These are phyloP conservation scores for Globisporangium lucens DNA, from an alignment of 352 stramenopile species.

Conservation along the genomic window DNA sequence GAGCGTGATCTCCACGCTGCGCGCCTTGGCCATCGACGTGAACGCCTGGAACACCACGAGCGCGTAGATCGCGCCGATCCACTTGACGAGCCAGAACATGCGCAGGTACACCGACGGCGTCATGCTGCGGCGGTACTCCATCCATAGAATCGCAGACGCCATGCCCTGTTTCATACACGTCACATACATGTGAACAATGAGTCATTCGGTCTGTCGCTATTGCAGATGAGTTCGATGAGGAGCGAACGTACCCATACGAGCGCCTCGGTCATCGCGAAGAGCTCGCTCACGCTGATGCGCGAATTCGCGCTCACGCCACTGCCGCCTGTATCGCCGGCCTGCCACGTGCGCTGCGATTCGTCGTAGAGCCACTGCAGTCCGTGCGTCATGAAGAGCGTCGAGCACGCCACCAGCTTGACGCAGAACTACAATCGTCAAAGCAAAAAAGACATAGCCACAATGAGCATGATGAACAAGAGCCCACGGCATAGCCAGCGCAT, in stretches of 20 bases:
- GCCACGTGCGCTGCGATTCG: constrained; percentile 32
- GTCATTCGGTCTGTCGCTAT: background rate
- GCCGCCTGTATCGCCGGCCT: background rate
- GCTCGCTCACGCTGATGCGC: constrained; percentile 28
- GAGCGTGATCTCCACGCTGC: constrained; percentile 5
- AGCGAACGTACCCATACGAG: constrained; percentile 49
- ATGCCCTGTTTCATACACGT: constrained; percentile 25
- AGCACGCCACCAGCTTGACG: constrained; percentile 50
- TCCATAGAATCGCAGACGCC: constrained; percentile 59
- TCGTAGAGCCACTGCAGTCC: constrained; percentile 45
- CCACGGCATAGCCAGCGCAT: background rate
- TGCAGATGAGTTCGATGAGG: background rate
- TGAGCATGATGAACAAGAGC: background rate
- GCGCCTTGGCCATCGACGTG: background rate
- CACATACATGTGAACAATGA: background rate
- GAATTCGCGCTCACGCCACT: constrained; percentile 21
- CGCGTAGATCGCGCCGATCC: constrained; percentile 42
- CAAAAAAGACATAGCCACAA: background rate
- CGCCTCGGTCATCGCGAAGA: constrained; percentile 52
- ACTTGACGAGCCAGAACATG: constrained; percentile 62
- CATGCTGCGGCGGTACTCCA: constrained; percentile 66
- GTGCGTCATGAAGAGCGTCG: constrained; percentile 45
- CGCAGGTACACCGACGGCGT: constrained; percentile 54
- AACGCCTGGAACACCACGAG: constrained; percentile 38
- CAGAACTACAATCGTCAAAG: constrained; percentile 38